Conservation (phyloP, 345 rosid genomes). For the Hypericum androsaemum region DNA sequence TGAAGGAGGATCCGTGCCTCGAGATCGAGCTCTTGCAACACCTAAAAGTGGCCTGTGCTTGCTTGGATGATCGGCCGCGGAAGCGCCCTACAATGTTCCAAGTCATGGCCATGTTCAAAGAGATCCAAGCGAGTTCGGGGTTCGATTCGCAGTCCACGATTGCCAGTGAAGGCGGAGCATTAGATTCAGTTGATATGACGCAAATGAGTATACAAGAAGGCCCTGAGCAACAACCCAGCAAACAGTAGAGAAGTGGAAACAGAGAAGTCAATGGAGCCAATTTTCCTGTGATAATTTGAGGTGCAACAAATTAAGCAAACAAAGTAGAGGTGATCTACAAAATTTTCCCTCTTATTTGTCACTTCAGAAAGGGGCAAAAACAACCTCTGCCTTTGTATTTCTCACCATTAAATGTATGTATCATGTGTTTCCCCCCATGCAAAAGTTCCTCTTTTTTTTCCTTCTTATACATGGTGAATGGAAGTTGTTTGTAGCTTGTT, state of each 20-base stretch:
- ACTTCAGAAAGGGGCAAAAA: slow-evolving; percentile 9
- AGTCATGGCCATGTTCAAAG: slow-evolving; percentile 5
- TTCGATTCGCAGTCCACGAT: slow-evolving; percentile 72
- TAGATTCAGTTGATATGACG: slow-evolving; percentile 47
- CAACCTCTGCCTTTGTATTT: slow-evolving; percentile 12
- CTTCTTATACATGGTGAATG: slow-evolving; percentile 22
- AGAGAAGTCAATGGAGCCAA: slow-evolving; percentile 10
- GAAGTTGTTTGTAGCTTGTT: slow-evolving; percentile 23
- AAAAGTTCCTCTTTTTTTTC: slow-evolving; percentile 20
- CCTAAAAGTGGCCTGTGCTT: slow-evolving; percentile 1
- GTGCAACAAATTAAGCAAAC: too few relatives aligned
- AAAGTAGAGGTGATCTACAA: too few relatives aligned
- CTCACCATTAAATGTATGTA: slow-evolving; percentile 37
- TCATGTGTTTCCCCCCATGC: slow-evolving; percentile 13
- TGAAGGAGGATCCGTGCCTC: background rate
- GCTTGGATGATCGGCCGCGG: slow-evolving; percentile 5
- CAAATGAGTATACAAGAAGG: slow-evolving; percentile 80
- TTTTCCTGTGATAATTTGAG: slow-evolving; percentile 23
- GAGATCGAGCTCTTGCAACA: slow-evolving; percentile 4
- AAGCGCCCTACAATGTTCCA: slow-evolving; percentile 6
- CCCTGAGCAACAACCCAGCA: slow-evolving; percentile 33
- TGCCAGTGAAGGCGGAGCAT: slow-evolving; percentile 53
- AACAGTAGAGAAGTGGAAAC: slow-evolving; percentile 15
- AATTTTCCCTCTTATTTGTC: slow-evolving; percentile 10
- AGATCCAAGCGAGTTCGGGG: slow-evolving; percentile 17